These are phyloP conservation scores for Aquilaria sinensis DNA, from an alignment of 345 rosid genomes.

Conservation along the genomic window DNA sequence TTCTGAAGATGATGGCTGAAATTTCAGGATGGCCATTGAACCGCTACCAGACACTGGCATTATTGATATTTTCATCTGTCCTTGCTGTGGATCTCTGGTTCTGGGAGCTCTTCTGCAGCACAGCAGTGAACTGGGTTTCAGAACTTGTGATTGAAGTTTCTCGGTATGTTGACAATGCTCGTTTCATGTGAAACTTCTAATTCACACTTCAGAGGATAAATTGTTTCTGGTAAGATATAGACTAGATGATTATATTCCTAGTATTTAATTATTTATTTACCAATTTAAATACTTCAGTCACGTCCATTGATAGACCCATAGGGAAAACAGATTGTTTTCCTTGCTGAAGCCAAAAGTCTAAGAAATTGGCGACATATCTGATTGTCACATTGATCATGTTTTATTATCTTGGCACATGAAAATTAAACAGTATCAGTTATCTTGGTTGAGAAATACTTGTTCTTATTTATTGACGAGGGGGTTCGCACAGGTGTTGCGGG, in stretches of 20 bases:
- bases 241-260: background rate
- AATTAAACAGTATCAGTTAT: no score
- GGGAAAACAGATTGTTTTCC: background rate
- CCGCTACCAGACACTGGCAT: conserved; percentile 78
- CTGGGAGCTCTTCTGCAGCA: conserved; percentile 74
- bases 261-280: background rate
- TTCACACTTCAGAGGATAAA: background rate
- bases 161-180: conserved; percentile 34
- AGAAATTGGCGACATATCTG: background rate
- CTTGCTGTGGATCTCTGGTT: conserved; percentile 87
- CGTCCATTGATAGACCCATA: conserved; percentile 13
- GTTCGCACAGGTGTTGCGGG: no score
- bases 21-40: conserved; percentile 81
- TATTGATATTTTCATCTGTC: conserved; percentile 63
- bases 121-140: conserved; percentile 51
- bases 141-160: conserved; percentile 33
- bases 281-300: background rate
- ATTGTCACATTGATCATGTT: no score
- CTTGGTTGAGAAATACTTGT: no score
- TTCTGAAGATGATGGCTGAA: conserved; percentile 61
- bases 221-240: background rate
- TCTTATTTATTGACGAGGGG: no score
- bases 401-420: no score
- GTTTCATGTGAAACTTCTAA: conserved; percentile 21
- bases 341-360: background rate